Base-by-base conservation (phyloP, 2,329 filamentous ascomycete species). In the Myriosclerotinia curreyana region DNA sequence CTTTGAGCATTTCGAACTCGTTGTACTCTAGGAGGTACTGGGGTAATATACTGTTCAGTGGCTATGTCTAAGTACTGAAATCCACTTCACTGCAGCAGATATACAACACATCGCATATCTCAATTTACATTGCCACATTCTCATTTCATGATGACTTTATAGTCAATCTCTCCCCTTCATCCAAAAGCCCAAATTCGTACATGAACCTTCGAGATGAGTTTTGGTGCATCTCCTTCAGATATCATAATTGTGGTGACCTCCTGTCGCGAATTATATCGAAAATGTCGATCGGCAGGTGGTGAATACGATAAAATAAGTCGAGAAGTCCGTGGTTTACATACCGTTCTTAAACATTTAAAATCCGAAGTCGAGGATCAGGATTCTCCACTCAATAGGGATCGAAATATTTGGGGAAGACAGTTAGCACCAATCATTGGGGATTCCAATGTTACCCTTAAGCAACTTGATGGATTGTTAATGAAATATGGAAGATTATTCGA, bases 221-320 rank as follows among this genome's bases (percentile, higher is more conserved):
- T 73, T 63, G 72, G 69, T 46, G 66, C 69, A 46, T 71, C 70
- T 7, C 68, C 71, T n/a, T 69, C 70, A 59, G 72, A 80, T 69
- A 82, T 87, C 74, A 82, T 85, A 72, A 78, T 78, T 56, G 78
- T 84, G 70, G 83, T 84, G 73, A 79, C 79, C 65, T 82, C 82
- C 69, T 83, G 83, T 54, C 80, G 81, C 54, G 79, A 79, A 56
- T 78, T 87, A 20, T 85, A 83, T 71, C 78, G 82, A 60, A 82
- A 82, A 65, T 79, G 81, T 60, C 81, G 81, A 67, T 76, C 78
- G 34, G 78, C 80, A 3, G 78, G 80, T 20, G 75, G 69, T 31
- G 78, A 81, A 50, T 83, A 85, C 65, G 77, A 77, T 62, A 78
- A 81, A 52, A 77, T 84, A 54, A 78, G 82, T 17, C 72, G 75